Conservation (phyloP, 2,329 filamentous ascomycete species). For the Fusarium goolgardi region DNA sequence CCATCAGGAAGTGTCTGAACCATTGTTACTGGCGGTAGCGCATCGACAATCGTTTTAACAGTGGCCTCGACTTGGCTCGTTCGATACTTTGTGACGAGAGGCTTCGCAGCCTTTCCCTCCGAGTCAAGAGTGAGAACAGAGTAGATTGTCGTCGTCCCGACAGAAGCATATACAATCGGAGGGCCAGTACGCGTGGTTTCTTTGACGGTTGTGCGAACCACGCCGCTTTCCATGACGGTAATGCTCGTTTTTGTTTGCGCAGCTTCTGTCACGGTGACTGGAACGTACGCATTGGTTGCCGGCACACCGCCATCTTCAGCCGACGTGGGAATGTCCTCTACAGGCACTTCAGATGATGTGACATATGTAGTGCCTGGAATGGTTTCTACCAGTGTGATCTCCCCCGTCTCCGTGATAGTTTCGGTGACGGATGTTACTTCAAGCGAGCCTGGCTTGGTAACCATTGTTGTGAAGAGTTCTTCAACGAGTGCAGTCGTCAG, state of each 20-base stretch:
- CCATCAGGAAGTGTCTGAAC: conserved; percentile 31
- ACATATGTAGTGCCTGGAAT: neutral
- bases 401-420: conserved; percentile 13
- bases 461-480: conserved; percentile 26
- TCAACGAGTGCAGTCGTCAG: conserved; percentile 31
- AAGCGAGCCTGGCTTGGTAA: conserved; percentile 10
- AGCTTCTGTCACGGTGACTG: conserved; percentile 8
- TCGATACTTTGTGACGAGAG: conserved; percentile 19
- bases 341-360: conserved; percentile 1
- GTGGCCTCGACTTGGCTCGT: conserved; percentile 28
- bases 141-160: conserved; percentile 36
- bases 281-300: neutral
- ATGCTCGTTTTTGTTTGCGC: conserved; percentile 8
- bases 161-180: conserved; percentile 26
- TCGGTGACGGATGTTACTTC: conserved; percentile 10
- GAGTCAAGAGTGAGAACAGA: conserved; percentile 28
- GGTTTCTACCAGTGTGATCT: neutral
- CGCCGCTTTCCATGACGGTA: conserved; percentile 11
- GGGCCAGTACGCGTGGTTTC: conserved; percentile 24
- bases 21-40: conserved; percentile 12
- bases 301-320: neutral
- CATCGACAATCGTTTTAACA: conserved; percentile 35
- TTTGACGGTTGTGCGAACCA: conserved; percentile 14
- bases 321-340: neutral
- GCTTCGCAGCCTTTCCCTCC: conserved; percentile 17